These are phyloP conservation scores for Fonsecaea nubica DNA, from an alignment of 2,329 filamentous ascomycete species.

Conservation along the genomic window DNA sequence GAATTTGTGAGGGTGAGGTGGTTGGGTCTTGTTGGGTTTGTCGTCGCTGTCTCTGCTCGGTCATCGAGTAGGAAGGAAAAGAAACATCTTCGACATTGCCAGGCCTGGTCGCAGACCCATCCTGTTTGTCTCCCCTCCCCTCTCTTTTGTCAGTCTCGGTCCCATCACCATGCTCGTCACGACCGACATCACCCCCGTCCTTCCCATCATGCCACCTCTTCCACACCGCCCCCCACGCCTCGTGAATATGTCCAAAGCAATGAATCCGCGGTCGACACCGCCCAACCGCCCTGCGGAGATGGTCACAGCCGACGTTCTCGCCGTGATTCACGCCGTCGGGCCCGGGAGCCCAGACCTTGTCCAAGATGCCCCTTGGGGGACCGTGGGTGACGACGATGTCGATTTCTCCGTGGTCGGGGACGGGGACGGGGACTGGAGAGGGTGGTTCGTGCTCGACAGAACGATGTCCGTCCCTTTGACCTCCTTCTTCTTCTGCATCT, in stretches of 20 bases:
- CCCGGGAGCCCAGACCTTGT: slow-evolving; percentile 44
- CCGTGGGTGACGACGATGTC: slow-evolving; percentile 66
- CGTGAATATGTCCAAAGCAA: slow-evolving; percentile 53
- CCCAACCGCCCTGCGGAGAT: slow-evolving; percentile 59
- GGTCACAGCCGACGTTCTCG: slow-evolving; percentile 60
- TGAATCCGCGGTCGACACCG: slow-evolving; percentile 62
- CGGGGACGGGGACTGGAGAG: slow-evolving; percentile 38
- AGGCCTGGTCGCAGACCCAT: neutral
- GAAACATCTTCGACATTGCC: neutral
- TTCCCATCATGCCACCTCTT: slow-evolving; percentile 27
- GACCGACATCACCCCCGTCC: neutral
- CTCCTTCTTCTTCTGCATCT: too few relatives aligned
- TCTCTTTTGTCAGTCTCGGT: neutral
- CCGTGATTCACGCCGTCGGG: slow-evolving; percentile 21
- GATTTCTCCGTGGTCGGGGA: slow-evolving; percentile 48
- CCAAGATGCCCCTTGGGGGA: slow-evolving; percentile 60
- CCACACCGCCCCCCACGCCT: slow-evolving; percentile 34
- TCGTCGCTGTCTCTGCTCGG: neutral
- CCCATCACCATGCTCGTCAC: neutral
- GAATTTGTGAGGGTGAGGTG: neutral
- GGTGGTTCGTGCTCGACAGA: too few relatives aligned
- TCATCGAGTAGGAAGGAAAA: neutral
- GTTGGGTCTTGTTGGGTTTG: neutral
- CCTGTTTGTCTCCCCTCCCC: neutral
- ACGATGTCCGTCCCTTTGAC: too few relatives aligned